Base-by-base conservation (phyloP, 768 basidiomycete genomes). In the Mycena polygramma region DNA sequence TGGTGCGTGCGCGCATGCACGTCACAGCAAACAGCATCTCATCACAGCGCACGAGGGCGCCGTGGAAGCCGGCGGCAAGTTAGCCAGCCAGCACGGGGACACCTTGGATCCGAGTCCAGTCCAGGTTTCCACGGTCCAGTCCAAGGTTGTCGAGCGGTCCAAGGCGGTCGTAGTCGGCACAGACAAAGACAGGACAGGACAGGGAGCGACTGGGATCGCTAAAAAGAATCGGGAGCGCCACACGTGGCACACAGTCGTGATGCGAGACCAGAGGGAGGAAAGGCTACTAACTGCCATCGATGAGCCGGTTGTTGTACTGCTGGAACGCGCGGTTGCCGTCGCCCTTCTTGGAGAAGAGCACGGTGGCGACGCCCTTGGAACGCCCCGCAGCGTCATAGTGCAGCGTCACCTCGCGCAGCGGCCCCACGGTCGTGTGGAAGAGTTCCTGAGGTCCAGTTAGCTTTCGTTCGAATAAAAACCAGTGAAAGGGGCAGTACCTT, bases 231-330 rank as follows among this genome's bases (percentile, higher is more conserved):
- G n/a, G n/a, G n/a, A 61, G 54, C 26, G 70, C 62, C 46, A 35
- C 65, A 67, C 67, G 45, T 57, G 66, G 62, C 69, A 64, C 69
- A 79, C 75, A 80, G n/a, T n/a, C n/a, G 81, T 66, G 77, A 80
- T 81, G 81, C 77, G 79, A 81, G 77, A 83, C 75, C 80, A 79
- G 80, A 81, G 81, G 77, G 79, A 79, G 75, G 83, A 83, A 86
- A 84, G 85, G 90, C 88, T 94, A 99, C 98, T 96, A 94, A 99
- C 98, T 98, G 87, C 96, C 96, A 92, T 99, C 98, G 90, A 99
- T 97, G 85, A 99, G 93, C 80, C 98, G 93, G 85, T 94, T 95
- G 89, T 99, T 95, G 87, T 99, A 99, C 74, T 94, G 90, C 76
- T 93, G 88, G 82, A 91, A 96, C 4, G 98, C 98, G 87, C 92